Evolutionary conservation across 1,139 yeast species (phyloP).

Genomic region (Candida anutae): DNA sequence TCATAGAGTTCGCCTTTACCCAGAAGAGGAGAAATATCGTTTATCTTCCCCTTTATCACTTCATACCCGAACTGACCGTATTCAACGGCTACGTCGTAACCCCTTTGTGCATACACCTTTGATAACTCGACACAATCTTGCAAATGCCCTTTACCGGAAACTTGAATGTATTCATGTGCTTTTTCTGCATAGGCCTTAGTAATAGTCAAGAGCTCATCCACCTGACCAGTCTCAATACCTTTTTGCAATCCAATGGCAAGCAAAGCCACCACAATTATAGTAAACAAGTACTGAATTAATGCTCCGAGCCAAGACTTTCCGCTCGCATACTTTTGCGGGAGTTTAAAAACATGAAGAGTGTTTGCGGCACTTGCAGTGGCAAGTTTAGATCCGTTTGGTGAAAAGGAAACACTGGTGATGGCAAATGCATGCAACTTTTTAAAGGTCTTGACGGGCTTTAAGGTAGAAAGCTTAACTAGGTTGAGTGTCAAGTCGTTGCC

Average conservation of each 20-base stretch:
- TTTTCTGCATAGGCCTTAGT: slow-evolving; percentile 1
- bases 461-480: slow-evolving; percentile 42
- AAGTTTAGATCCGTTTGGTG: slow-evolving; percentile 59
- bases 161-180: neutral
- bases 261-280: slow-evolving; percentile 38
- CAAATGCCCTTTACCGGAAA: slow-evolving; percentile 1
- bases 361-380: slow-evolving; percentile 83
- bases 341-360: slow-evolving; percentile 52
- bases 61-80: slow-evolving; percentile 15
- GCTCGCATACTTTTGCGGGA: slow-evolving; percentile 47
- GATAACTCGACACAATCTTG: slow-evolving; percentile 10
- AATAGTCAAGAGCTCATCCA: slow-evolving; percentile 12
- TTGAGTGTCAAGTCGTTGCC: slow-evolving; percentile 69
- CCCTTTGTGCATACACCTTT: slow-evolving; percentile 13
- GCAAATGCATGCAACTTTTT: slow-evolving; percentile 72
- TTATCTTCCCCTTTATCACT: slow-evolving; percentile 31
- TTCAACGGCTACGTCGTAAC: slow-evolving; percentile 20
- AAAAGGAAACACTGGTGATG: slow-evolving; percentile 65
- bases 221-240: slow-evolving; percentile 30
- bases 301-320: slow-evolving; percentile 39
- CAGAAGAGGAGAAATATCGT: too few relatives aligned
- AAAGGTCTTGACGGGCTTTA: slow-evolving; percentile 42
- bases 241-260: slow-evolving; percentile 40
- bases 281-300: slow-evolving; percentile 30
- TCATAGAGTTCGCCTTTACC: slow-evolving; percentile 21